Evolutionary conservation across 1,139 yeast genomes (phyloP), one percentile per base, ranked within the genome.

Genomic region (Wickerhamomyces sp.): DNA sequence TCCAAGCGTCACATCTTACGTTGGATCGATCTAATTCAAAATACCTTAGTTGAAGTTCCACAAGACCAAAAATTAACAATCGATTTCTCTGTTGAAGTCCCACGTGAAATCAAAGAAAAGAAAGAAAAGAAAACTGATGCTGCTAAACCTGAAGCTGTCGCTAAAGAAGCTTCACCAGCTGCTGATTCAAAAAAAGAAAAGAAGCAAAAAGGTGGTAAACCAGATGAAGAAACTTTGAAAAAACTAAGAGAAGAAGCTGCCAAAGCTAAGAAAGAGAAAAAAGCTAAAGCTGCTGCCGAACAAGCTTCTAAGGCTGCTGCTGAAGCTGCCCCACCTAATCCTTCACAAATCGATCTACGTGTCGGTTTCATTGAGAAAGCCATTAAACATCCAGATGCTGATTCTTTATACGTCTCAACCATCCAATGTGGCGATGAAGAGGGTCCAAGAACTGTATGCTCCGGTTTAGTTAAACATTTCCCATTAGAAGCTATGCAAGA

Each of bases 321-420:
- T 25, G 78, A 78, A 37, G 79, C 76, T 39, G 76, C 70, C 31
- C 76, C 67, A 40, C 82, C 92, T 48, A 74, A 74, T 51, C 96
- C 97, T 47, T 77, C 95, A 26, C 71, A 83, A 76, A 78, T 92
- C 59, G 97, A 90, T 60, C 79, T 92, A 67, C 81, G 96, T 61
- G 97, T 92, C 45, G 99, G 99, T 36, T 88, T 82, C 74, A 94
- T 94, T 58, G 90, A 90, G 69, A 92, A 92, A 72, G 97, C 97
- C 37, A 75, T 86, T 59, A 87, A 87, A 67, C 99, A 94, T 68
- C 98, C 98, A 47, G 94, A 94, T 61, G 99, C 98, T 29, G 99
- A 94, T 65, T 75, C 96, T 4, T 74, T 94, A 57, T 94, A 94
- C 63, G 95, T 92, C 46, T 90, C 97, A 26, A 92, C 98, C 40